A percentile compares a stretch with the other conserved stretches of the same genome.
phyloP scores from a whole-genome alignment of 352 stramenopile genomes.

The Globisporangium iwayamae region DNA sequence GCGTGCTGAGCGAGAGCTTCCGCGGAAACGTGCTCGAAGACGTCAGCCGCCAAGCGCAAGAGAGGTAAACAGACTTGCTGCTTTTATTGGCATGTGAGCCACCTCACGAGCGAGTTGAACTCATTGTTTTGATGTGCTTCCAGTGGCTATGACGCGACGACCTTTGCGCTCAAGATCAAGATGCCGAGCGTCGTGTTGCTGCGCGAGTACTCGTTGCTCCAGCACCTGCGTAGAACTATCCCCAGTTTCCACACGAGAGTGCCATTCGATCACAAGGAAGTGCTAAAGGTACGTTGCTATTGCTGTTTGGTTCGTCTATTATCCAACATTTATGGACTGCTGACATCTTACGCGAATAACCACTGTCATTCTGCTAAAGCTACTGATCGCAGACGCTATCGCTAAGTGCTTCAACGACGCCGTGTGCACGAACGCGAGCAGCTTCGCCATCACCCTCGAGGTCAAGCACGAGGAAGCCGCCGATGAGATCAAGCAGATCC shows the following conservation, averaged over 20 bases:
- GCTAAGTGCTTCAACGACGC: conserved; percentile 38
- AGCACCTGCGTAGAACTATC: conserved; percentile 41
- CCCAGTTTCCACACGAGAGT: conserved; percentile 30
- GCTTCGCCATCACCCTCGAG: conserved; percentile 65
- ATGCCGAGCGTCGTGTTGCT: conserved; percentile 73
- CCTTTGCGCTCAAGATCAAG: conserved; percentile 81
- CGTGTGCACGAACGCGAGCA: conserved; percentile 55
- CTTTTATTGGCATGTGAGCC: background rate
- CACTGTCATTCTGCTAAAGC: conserved; percentile 17
- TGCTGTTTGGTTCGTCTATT: background rate
- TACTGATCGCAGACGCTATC: conserved; percentile 44
- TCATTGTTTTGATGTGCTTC: background rate
- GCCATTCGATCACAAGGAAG: conserved; percentile 73
- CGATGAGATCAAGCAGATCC: conserved; percentile 75
- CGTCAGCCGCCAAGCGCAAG: conserved; percentile 30
- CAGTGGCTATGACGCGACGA: conserved; percentile 57
- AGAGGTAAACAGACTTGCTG: conserved; percentile 23
- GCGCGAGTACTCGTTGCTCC: conserved; percentile 69
- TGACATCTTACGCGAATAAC: background rate
- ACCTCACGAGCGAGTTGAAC: background rate
- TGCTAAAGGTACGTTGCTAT: conserved; percentile 53
- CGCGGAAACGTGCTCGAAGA: conserved; percentile 40
- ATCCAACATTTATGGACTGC: background rate
- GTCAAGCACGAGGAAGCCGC: conserved; percentile 66
- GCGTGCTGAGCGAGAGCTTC: conserved; percentile 47